Evolutionary conservation across 176 grass and related monocot genomes (phyloP), one percentile per base, ranked within the genome.

Genomic region (Avena eriantha): DNA sequence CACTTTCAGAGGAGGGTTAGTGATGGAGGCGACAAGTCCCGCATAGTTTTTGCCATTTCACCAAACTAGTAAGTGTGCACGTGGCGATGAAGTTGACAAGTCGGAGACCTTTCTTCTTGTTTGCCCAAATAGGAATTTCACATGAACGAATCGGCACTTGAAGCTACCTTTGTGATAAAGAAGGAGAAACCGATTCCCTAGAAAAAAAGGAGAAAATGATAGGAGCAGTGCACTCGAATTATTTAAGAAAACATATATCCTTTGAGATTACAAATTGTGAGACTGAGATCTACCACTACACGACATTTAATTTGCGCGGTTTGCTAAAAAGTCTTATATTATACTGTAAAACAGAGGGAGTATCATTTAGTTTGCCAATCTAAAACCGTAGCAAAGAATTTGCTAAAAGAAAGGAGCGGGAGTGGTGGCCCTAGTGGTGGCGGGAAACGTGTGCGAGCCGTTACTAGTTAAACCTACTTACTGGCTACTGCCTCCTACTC

Each of bases 391-490:
- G 39, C 39, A 41, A 41, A 41, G 39, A 1, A 41, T 41, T 41
- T 41, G 39, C 4, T 36, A 36, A 36, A 5, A 5, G 35, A 36
- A 36, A 36, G 35, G 3, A 66, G 63, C 77, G 77, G 73, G 15
- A 73, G 65, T 89, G 65, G 77, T 88, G 86, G 82, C 50, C 80
- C 80, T 63, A 55, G 71, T 48, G 70, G 73, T 80, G 79, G 93
- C 90, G 81, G 84, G 65, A 89, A 93, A 90, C 87, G 84, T 81
- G 78, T 81, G 82, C 82, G 63, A 17, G 84, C 89, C 77, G 77
- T 82, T 89, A 29, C 29, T 29, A 84, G 67, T 11, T 41, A 41
- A 76, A 70, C 87, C 90, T 76, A 88, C 85, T 65, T 59, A 66
- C 70, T 53, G 11, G 14, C 50, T 53, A 41, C 39, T 41, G 39